phyloP scores from a whole-genome alignment of 192 early-diverging fungal genomes.

The Backusella macrospora region DNA sequence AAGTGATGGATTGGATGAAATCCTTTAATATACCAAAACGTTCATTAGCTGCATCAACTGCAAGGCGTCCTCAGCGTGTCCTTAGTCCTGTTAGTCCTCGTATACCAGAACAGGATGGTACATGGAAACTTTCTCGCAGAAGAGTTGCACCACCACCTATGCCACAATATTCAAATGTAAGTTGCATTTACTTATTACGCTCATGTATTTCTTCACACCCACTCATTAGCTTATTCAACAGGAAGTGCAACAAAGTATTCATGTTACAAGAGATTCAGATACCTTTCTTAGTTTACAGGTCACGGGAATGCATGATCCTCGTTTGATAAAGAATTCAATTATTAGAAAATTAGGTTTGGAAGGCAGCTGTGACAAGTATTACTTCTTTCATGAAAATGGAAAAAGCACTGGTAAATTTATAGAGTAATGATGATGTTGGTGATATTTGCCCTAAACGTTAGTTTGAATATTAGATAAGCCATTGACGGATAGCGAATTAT shows the following conservation, averaged over 20 bases:
- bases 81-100: constrained; percentile 7
- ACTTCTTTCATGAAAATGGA: constrained; percentile 35
- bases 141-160: neutral
- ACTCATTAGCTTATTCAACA: neutral
- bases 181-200: neutral
- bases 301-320: constrained; percentile 29
- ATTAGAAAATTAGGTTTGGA: constrained; percentile 29
- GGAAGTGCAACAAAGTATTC: constrained; percentile 29
- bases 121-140: constrained; percentile 3
- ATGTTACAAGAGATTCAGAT: constrained; percentile 35
- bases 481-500: constrained; percentile 17
- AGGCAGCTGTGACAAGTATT: constrained; percentile 28
- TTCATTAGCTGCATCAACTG: neutral
- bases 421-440: neutral
- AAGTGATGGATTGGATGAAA: constrained; percentile 19
- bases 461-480: neutral
- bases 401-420: constrained; percentile 9
- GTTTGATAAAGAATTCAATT: constrained; percentile 25
- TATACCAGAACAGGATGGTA: constrained; percentile 4
- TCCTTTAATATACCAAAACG: constrained; percentile 18
- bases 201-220: neutral
- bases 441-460: neutral
- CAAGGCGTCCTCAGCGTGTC: neutral
- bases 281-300: constrained; percentile 32
- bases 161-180: constrained; percentile 9